Evolutionary conservation across 2,329 filamentous ascomycete species (phyloP), one percentile per base, ranked within the genome.

Genomic region (Aspergillus neoniger): DNA sequence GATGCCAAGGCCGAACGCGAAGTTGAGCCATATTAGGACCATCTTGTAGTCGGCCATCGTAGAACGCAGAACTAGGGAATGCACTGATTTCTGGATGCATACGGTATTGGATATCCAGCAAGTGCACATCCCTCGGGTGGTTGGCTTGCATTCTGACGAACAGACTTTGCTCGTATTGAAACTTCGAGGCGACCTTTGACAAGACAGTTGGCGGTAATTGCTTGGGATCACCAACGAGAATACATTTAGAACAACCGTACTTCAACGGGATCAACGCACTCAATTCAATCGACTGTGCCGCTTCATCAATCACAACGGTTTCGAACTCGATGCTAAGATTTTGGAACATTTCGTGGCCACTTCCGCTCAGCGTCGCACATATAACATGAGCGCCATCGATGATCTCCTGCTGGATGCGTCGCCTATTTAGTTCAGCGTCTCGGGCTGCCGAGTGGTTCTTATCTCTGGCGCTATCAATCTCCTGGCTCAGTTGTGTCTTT

Each of bases 141-240:
- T 97, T 97, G 70, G 88, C 88, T 74, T 98, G 95, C 94, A 99
- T 99, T 36, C 95, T 90, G 57, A 98, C 95, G 80, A 99, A 99
- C 77, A 99, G 81, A 83, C 92, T 96, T 79, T 99, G 95, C 72
- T 98, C 94, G 77, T 98, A 99, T 65, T 95, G 92, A 76, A 93
- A 98, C 39, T 88, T 86, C 14, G 93, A 91, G 4, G 95, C 95
- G 68, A 93, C 93, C 73, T 95, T 92, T 2, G 95, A 98, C 59
- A 99, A 86, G 8, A 99, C 95, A 0, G 95, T 99, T 0, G 95
- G 95, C 5, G 95, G 95, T 67, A 99, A 80, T 77, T 99, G 95
- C 76, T 99, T 98, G 0, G 95, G 95, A 80, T 99, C 95, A 79
- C 95, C 95, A 30, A 99, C 95, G 32, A 99, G 86, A 68, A 99